Base-by-base conservation (phyloP, 352 stramenopile genomes). In the Globisporangium nodosum region DNA sequence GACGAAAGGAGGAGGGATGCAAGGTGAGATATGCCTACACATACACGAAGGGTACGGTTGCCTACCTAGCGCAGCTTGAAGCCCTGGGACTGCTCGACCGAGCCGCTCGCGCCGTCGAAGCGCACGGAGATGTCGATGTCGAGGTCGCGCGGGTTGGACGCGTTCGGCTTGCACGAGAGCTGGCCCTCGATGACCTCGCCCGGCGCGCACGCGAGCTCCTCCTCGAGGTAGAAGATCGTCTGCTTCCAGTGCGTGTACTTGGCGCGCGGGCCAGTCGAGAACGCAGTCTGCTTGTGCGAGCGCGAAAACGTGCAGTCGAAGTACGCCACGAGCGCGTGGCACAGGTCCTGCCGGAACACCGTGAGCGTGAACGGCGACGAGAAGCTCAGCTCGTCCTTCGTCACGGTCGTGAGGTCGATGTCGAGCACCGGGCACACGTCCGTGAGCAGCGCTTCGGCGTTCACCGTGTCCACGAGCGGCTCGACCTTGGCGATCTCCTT, bases 201-300 rank as follows among this genome's bases (percentile, higher is more conserved):
- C 3, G 78, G 68, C 49, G 73, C 80, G 59, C 91, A 92, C 21
- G 82, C 81, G 27, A 98, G 68, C 49, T 94, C 81, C 31, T 88
- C 78, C 31, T 92, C 76, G 7, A 98, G 71, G 70, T 98, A 99
- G 64, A 99, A 98, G 18, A 98, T 89, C 15, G 95, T 98, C 73
- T 99, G 97, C 73, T 99, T 99, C 97, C 97, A 99, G 80, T 99
- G 97, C 48, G 97, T 99, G 74, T 99, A 98, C 60, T 96, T 84
- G 45, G 83, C 87, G 56, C 90, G 84, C 3, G 88, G 83, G n/a
- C 84, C 90, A 5, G 97, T 99, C 4, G 90, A 98, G 74, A 99
- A 99, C 37, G 75, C 82, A 37, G 99, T 83, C 46, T 97, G 95
- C 73, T 97, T 98, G 71, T 98, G 94, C 43, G 96, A 90, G 39